phyloP scores from a whole-genome alignment of 176 grass and related monocot species.

The Aegilops sharonensis region DNA sequence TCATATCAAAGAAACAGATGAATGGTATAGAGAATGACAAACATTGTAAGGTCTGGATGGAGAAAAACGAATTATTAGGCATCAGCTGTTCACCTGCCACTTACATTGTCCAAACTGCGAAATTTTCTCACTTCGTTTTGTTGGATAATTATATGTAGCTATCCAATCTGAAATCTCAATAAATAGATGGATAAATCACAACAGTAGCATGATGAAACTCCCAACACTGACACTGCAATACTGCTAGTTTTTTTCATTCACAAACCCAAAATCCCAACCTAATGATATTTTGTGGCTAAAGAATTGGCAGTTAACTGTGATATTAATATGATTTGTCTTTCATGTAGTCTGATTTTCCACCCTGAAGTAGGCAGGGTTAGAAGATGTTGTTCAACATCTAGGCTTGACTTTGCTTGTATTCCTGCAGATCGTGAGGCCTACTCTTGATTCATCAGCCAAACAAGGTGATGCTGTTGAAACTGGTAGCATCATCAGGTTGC shows the following conservation, averaged over 20 bases:
- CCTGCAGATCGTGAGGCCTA: constrained; percentile 51
- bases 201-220: background rate
- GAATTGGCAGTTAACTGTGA: background rate
- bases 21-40: background rate
- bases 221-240: background rate
- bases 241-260: background rate
- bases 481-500: constrained; percentile 57
- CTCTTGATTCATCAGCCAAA: constrained; percentile 53
- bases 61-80: background rate
- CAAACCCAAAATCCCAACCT: background rate
- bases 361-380: background rate
- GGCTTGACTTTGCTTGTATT: background rate
- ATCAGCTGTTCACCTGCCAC: background rate
- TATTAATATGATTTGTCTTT: background rate
- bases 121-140: background rate
- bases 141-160: background rate
- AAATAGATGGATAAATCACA: background rate
- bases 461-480: constrained; percentile 64
- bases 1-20: background rate
- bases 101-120: background rate
- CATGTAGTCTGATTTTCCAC: background rate
- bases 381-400: background rate
- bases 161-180: background rate
- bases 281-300: background rate
- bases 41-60: background rate